Percentiles rank a stretch among this genome's conserved stretches.
Conservation (phyloP, 495 filamentous ascomycete genomes). For the Penicillium samsonianum region DNA sequence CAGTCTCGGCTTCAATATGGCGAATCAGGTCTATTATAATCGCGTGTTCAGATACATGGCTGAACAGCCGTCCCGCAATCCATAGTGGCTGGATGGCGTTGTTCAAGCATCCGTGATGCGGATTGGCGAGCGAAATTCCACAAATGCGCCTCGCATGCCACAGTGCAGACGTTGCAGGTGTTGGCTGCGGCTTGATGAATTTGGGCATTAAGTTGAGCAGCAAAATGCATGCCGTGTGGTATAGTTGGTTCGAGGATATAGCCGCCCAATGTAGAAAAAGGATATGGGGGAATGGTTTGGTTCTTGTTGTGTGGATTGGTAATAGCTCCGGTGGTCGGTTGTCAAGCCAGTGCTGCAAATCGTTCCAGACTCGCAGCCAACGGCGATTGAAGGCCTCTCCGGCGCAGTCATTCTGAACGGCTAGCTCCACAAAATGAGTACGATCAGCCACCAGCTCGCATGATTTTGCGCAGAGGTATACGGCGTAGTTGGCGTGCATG, state of each 20-base stretch:
- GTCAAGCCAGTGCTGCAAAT: slow-evolving; percentile 44
- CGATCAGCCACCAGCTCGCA: slow-evolving; percentile 45
- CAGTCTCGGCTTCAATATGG: slow-evolving; percentile 45
- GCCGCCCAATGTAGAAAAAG: slow-evolving; percentile 50
- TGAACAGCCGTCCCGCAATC: slow-evolving; percentile 50
- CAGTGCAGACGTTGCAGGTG: slow-evolving; percentile 30
- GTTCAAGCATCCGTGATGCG: slow-evolving; percentile 49
- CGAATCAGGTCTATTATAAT: slow-evolving; percentile 43
- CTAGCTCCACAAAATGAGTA: slow-evolving; percentile 40
- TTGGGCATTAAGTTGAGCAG: slow-evolving; percentile 45
- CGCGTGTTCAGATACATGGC: slow-evolving; percentile 46
- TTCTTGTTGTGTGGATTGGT: slow-evolving; percentile 34
- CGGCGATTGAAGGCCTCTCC: slow-evolving; percentile 27
- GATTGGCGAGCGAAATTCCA: slow-evolving; percentile 50
- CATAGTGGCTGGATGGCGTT: slow-evolving; percentile 53
- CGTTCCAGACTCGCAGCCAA: slow-evolving; percentile 45
- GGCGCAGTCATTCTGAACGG: slow-evolving; percentile 33
- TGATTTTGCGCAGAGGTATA: slow-evolving; percentile 45
- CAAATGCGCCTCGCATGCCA: slow-evolving; percentile 53
- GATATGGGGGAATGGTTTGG: slow-evolving; percentile 45
- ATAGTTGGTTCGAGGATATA: slow-evolving; percentile 52
- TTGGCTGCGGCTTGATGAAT: slow-evolving; percentile 29
- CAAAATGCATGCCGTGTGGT: slow-evolving; percentile 49
- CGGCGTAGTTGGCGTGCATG: slow-evolving; percentile 50
- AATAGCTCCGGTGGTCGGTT: slow-evolving; percentile 43